Conservation (phyloP, 805 yeast species). For the Ogataea degrootiae region DNA sequence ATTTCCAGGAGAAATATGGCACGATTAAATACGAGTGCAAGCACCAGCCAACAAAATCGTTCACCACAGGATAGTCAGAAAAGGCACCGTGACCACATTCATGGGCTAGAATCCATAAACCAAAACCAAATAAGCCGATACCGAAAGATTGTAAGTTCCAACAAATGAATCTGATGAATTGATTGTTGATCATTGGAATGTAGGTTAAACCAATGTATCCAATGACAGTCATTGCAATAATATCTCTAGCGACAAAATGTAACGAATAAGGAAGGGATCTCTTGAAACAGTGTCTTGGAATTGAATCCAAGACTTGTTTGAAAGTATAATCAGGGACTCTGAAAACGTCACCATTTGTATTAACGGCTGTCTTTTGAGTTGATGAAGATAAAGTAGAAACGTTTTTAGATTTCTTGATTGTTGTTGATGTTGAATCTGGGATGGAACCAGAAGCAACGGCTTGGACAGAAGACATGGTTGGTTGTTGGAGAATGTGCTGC, state of each 20-base stretch:
- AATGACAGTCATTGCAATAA: constrained; percentile 37
- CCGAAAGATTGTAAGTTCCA: constrained; percentile 38
- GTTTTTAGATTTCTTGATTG: constrained; percentile 16
- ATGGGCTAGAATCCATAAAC: constrained; percentile 60
- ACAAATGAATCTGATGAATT: constrained; percentile 33
- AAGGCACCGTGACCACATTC: constrained; percentile 65
- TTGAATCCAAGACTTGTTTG: constrained; percentile 51
- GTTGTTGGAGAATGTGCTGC: too few species aligned
- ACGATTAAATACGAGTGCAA: constrained; percentile 53
- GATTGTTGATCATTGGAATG: constrained; percentile 38
- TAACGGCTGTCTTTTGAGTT: constrained; percentile 33
- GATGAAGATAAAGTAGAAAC: constrained; percentile 16
- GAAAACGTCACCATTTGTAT: constrained; percentile 50
- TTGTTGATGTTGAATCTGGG: constrained; percentile 3
- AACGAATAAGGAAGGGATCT: constrained; percentile 46
- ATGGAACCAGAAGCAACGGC: constrained; percentile 8
- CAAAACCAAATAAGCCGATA: constrained; percentile 49
- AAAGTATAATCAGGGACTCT: constrained; percentile 60
- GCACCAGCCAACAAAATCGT: constrained; percentile 57
- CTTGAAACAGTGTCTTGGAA: constrained; percentile 59
- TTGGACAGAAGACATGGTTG: constrained; percentile 3
- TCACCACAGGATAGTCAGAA: constrained; percentile 47
- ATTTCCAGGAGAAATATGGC: constrained; percentile 63
- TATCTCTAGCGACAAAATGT: constrained; percentile 50
- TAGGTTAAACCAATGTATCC: constrained; percentile 39